phyloP scores from a whole-genome alignment of 2,329 filamentous ascomycete genomes.

The Colletotrichum horii region DNA sequence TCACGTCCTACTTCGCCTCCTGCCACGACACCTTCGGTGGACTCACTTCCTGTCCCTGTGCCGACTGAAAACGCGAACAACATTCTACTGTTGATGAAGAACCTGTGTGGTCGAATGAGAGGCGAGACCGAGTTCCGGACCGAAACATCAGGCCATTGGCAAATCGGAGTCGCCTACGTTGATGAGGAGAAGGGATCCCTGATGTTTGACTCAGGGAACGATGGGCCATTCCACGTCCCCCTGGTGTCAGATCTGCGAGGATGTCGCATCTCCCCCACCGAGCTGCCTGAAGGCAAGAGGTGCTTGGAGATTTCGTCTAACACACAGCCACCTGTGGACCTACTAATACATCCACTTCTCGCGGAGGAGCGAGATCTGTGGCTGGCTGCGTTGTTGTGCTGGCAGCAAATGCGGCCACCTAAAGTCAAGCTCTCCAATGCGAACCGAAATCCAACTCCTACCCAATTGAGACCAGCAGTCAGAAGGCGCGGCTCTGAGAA shows the following conservation, averaged over 20 bases:
- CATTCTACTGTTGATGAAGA: conserved; percentile 78
- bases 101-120: conserved; percentile 78
- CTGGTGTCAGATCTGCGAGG: conserved; percentile 78
- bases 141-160: conserved; percentile 68
- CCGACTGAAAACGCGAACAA: conserved; percentile 73
- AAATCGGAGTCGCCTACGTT: conserved; percentile 75
- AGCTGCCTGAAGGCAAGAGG: conserved; percentile 47
- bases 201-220: conserved; percentile 75
- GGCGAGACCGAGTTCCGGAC: conserved; percentile 77
- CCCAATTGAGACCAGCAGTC: conserved; percentile 33
- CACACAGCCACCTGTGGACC: conserved; percentile 60
- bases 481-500: conserved; percentile 21
- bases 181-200: conserved; percentile 77
- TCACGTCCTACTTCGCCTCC: conserved; percentile 65
- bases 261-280: conserved; percentile 69
- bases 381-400: conserved; percentile 81
- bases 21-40: conserved; percentile 58
- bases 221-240: conserved; percentile 66
- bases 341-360: conserved; percentile 69
- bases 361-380: conserved; percentile 76
- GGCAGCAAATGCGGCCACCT: conserved; percentile 75
- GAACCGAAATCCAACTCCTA: conserved; percentile 43
- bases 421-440: conserved; percentile 58
- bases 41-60: conserved; percentile 64
- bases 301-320: conserved; percentile 56